Conservation (phyloP, 1,284 basidiomycete species). For the Veloporphyrellus conicus region DNA sequence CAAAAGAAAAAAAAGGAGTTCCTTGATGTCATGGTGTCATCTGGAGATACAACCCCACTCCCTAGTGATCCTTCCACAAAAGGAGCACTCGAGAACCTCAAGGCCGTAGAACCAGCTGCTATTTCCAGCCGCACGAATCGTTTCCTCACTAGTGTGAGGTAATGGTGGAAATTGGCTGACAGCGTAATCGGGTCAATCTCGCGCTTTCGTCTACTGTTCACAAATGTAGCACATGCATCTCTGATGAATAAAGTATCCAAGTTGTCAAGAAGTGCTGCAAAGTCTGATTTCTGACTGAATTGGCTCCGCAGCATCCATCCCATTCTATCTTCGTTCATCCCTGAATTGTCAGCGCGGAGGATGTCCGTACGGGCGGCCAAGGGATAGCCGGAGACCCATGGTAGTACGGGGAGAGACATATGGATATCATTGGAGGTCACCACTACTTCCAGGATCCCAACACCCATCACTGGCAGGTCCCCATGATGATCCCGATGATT, state of each 20-base stretch:
- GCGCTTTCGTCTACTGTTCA: constrained; percentile 16
- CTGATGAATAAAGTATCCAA: constrained; percentile 87
- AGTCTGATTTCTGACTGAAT: constrained; percentile 46
- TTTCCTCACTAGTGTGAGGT: constrained; percentile 70
- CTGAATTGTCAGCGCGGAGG: constrained; percentile 57
- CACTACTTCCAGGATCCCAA: constrained; percentile 80
- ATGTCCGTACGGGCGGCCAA: constrained; percentile 53
- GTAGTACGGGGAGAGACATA: constrained; percentile 48
- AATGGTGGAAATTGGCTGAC: constrained; percentile 65
- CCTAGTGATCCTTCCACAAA: constrained; percentile 54
- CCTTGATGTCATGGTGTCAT: constrained; percentile 53
- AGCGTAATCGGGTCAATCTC: constrained; percentile 3
- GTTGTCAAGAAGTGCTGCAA: constrained; percentile 56
- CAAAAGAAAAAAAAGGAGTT: constrained; percentile 37
- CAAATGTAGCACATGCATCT: constrained; percentile 57
- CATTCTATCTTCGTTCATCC: constrained; percentile 60
- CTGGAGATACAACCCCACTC: constrained; percentile 64
- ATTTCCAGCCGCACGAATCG: constrained; percentile 77
- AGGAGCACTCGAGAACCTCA: constrained; percentile 54
- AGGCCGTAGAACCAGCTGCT: constrained; percentile 56
- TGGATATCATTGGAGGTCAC: constrained; percentile 83
- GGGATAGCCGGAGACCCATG: constrained; percentile 40
- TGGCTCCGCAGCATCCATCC: constrained; percentile 39
- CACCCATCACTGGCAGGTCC: constrained; percentile 92
- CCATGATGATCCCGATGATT: constrained; percentile 78